Evolutionary conservation across 2,329 filamentous ascomycete genomes (phyloP).

Genomic region (Chaetomium globosum): DNA sequence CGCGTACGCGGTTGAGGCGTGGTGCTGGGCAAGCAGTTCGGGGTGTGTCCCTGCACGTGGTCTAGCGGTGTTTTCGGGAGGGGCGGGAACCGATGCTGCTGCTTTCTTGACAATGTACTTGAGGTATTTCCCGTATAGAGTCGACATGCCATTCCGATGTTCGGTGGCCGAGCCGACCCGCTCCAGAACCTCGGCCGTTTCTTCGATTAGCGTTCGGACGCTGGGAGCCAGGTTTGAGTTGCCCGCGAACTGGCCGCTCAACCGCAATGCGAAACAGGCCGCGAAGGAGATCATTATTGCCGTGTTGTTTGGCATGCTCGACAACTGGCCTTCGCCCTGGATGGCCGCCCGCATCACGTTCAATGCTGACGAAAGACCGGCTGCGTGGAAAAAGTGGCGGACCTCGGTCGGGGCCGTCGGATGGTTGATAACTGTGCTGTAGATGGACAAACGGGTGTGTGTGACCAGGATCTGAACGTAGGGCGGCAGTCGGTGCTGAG

Average conservation of each 20-base stretch:
- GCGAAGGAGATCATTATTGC: constrained; percentile 79
- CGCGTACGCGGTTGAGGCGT: constrained; percentile 21
- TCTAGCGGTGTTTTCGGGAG: constrained; percentile 29
- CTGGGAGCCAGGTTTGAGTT: constrained; percentile 63
- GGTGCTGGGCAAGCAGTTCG: constrained; percentile 28
- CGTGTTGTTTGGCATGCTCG: constrained; percentile 78
- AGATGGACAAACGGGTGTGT: constrained; percentile 73
- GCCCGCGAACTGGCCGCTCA: constrained; percentile 61
- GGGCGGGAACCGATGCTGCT: constrained; percentile 31
- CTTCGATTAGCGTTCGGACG: constrained; percentile 65
- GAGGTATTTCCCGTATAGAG: constrained; percentile 52
- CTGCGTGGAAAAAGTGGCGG: constrained; percentile 72
- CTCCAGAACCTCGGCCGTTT: constrained; percentile 69
- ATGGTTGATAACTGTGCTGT: constrained; percentile 74
- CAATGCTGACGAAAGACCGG: constrained; percentile 70
- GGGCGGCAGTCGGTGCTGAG: constrained; percentile 60
- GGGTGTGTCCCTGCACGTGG: constrained; percentile 24
- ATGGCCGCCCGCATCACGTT: constrained; percentile 75
- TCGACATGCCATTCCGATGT: constrained; percentile 68
- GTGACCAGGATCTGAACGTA: constrained; percentile 76
- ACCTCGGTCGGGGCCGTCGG: constrained; percentile 70
- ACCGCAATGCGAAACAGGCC: constrained; percentile 67
- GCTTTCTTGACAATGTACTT: constrained; percentile 50
- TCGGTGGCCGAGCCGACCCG: constrained; percentile 66
- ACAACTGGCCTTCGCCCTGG: constrained; percentile 68